These are phyloP conservation scores for Reticulascus tulasneorum DNA, from an alignment of 2,329 filamentous ascomycete genomes.

Conservation along the genomic window DNA sequence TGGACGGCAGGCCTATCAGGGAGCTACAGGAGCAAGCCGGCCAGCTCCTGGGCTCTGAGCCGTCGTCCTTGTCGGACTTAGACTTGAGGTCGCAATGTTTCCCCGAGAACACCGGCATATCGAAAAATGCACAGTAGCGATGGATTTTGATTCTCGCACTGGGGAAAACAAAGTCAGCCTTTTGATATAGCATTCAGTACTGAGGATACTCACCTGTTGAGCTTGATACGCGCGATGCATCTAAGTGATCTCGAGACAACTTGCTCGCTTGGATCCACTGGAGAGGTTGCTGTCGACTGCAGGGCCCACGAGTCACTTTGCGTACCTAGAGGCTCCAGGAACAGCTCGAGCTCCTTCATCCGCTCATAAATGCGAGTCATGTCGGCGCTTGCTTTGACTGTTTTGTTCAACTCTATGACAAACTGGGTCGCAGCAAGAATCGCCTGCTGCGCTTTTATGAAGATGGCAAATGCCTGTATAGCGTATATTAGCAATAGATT, in stretches of 20 bases:
- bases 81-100: constrained; percentile 45
- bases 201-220: constrained; percentile 38
- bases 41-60: constrained; percentile 26
- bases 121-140: constrained; percentile 47
- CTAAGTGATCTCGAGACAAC: constrained; percentile 39
- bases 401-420: constrained; percentile 42
- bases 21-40: constrained; percentile 30
- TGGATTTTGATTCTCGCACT: constrained; percentile 50
- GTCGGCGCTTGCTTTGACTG: constrained; percentile 30
- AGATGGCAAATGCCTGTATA: constrained; percentile 36
- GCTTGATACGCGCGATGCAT: constrained; percentile 44
- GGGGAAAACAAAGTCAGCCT: no score
- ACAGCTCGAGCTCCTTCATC: constrained; percentile 36
- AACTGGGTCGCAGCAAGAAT: constrained; percentile 44
- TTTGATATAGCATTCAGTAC: no score
- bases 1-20: constrained; percentile 21
- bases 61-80: constrained; percentile 19
- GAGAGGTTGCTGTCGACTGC: constrained; percentile 27
- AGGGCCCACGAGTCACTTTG: constrained; percentile 31
- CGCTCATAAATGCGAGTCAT: constrained; percentile 35
- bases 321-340: constrained; percentile 32
- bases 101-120: constrained; percentile 43
- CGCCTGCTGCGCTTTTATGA: constrained; percentile 43
- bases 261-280: constrained; percentile 33
- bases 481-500: no score